A percentile compares a stretch with the other conserved stretches of the same genome.
phyloP scores from a whole-genome alignment of 1,139 yeast species.

The Geotrichum klebahnii region DNA sequence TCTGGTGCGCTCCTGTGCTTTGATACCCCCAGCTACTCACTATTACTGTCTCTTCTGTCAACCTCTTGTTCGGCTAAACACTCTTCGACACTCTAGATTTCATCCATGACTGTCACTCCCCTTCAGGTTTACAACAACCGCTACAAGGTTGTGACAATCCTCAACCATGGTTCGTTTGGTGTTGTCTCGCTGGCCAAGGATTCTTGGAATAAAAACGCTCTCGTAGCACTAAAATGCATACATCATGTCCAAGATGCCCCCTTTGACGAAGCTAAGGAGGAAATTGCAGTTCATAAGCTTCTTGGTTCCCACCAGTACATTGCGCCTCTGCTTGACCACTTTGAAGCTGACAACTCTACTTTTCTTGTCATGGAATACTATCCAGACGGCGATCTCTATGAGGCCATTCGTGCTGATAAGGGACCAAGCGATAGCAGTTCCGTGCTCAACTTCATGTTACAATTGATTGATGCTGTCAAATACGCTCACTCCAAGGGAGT shows the following conservation, averaged over 20 bases:
- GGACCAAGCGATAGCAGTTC: conserved; percentile 73
- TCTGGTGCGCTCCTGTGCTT: too few species aligned
- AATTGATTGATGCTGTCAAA: conserved; percentile 72
- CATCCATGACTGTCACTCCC: conserved; percentile 10
- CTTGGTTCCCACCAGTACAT: conserved; percentile 63
- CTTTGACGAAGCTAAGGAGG: conserved; percentile 64
- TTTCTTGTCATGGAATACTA: conserved; percentile 84
- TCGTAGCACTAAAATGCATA: conserved; percentile 84
- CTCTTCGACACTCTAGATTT: too few species aligned
- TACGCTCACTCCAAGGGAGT: conserved; percentile 71
- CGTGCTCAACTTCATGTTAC: conserved; percentile 69
- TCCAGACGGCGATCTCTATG: conserved; percentile 87
- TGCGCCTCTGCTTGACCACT: conserved; percentile 65
- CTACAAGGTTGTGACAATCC: conserved; percentile 67
- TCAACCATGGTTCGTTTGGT: conserved; percentile 93
- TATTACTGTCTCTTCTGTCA: too few species aligned
- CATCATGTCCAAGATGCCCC: conserved; percentile 34
- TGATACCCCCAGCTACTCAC: too few species aligned
- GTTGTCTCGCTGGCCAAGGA: conserved; percentile 85
- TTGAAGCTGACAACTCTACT: conserved; percentile 50
- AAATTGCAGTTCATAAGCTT: conserved; percentile 66
- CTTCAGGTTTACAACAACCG: conserved; percentile 45
- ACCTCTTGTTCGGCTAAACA: too few species aligned
- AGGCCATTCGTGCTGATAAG: conserved; percentile 75
- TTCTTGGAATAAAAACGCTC: conserved; percentile 44